Percentiles rank a stretch among this genome's conserved stretches.
phyloP scores from a whole-genome alignment of 2,329 filamentous ascomycete species.

The Pyrenochaeta sp. region DNA sequence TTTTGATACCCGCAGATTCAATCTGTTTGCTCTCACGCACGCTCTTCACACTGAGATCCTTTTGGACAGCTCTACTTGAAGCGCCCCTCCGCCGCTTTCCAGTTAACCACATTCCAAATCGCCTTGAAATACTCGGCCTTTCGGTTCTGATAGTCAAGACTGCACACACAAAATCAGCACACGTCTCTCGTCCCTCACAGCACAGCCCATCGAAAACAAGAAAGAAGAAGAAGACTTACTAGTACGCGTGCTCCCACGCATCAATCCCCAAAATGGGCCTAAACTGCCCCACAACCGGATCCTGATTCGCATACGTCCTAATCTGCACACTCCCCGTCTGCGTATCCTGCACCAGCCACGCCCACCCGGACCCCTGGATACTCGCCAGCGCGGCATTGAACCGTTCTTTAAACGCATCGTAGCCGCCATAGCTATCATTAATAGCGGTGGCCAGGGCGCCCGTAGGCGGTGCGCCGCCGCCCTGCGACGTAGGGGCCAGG shows the following conservation, averaged over 20 bases:
- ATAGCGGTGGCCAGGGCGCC: constrained; percentile 66
- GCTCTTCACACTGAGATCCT: no score
- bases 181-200: no score
- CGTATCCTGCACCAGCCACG: constrained; percentile 68
- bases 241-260: constrained; percentile 96
- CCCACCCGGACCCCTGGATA: constrained; percentile 71
- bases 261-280: constrained; percentile 87
- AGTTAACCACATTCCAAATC: constrained; percentile 96
- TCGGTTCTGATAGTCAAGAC: constrained; percentile 92
- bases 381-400: constrained; percentile 70
- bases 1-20: no score
- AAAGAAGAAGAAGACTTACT: constrained; percentile 58
- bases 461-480: constrained; percentile 69
- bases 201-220: no score
- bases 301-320: constrained; percentile 83
- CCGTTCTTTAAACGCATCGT: constrained; percentile 67
- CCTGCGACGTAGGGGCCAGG: constrained; percentile 70
- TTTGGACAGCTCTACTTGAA: constrained; percentile 63
- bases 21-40: no score
- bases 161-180: constrained; percentile 40
- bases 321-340: constrained; percentile 67
- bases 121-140: constrained; percentile 95
- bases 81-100: constrained; percentile 85
- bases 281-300: constrained; percentile 84
- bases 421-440: constrained; percentile 64